Percentiles rank a stretch among this genome's conserved stretches.
These are phyloP conservation scores for Chrysophaeum taylorii DNA, from an alignment of 352 stramenopile species.

Conservation along the genomic window DNA sequence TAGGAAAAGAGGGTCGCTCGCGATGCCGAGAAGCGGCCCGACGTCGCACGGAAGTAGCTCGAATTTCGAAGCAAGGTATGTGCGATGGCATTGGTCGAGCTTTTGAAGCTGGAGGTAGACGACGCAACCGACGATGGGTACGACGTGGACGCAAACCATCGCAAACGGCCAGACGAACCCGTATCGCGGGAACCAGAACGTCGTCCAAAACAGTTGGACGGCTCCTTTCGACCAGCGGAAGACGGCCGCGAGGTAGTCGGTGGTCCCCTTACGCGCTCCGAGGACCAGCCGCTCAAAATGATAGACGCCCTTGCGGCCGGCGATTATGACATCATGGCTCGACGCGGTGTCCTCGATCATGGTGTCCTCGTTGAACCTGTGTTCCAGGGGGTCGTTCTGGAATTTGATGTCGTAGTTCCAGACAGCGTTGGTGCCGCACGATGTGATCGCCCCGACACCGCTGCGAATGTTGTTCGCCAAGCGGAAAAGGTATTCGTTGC, in stretches of 20 bases:
- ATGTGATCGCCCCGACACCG: constrained; percentile 9
- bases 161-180: not conserved
- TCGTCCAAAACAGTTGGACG: constrained; percentile 7
- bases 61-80: not conserved
- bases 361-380: constrained; percentile 10
- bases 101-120: not conserved
- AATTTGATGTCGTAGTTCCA: constrained; percentile 3
- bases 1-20: not conserved
- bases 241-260: constrained; percentile 9
- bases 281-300: constrained; percentile 1
- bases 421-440: constrained; percentile 9
- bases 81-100: constrained; percentile 1
- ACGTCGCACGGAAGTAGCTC: not conserved
- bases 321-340: constrained; percentile 4
- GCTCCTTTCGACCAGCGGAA: constrained; percentile 10
- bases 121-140: not conserved
- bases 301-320: constrained; percentile 9
- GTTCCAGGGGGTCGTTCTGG: not conserved
- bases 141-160: not conserved
- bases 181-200: constrained; percentile 5
- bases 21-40: not conserved
- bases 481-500: constrained; percentile 11
- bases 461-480: constrained; percentile 5
- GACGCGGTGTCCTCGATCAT: constrained; percentile 13
- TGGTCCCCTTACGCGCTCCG: constrained; percentile 1